Base-by-base conservation (phyloP, 2,329 filamentous ascomycete species). In the Ramularia collo-cygni region DNA sequence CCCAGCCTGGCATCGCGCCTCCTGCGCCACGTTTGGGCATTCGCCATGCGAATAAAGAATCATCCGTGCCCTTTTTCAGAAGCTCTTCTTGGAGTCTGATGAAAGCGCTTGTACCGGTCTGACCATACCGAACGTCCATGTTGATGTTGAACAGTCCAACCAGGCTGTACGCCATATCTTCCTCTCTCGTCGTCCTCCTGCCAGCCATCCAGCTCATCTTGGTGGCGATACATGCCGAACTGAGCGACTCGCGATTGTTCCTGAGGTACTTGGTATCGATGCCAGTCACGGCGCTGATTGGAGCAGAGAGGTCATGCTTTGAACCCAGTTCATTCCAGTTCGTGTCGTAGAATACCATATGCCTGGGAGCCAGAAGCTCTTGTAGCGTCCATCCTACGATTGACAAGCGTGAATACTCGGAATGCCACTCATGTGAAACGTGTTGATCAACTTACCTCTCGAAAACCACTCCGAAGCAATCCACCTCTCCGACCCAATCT, bases 161-260 rank as follows among this genome's bases (percentile, higher is more conserved):
- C 0, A 72, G 52, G 4, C 57, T 68, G 34, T 71, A 72, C 0
- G 66, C 65, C 13, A 57, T 54, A 27, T 71, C 69, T 34, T 71
- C 68, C 0, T 38, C 3, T 3, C 59, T 18, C 10, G 44, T 38
- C 4, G 46, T 47, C 7, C 8, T 16, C 1, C 46, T 21, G 9
- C 18, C 8, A 9, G 43, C 21, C 13, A 40, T 44, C 46, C 46
- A 49, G 8, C 26, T 37, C 37, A 49, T 39, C 10, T 44, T 49
- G 16, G 39, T 2, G 17, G 38, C 31, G 13, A 40, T 19, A 21
- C 38, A 24, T 6, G 21, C 21, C 21, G 21, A 24, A 10, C 21
- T 24, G 6, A 24, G 21, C 6, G 21, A 24, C 10, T 24, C 21
- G 6, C 21, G 21, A 24, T 24, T 10, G 10, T 6, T 6, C 21